A percentile compares a stretch with the other conserved stretches of the same genome.
These are phyloP conservation scores for Athelia psychrophila DNA, from an alignment of 1,284 basidiomycete species.

Conservation along the genomic window DNA sequence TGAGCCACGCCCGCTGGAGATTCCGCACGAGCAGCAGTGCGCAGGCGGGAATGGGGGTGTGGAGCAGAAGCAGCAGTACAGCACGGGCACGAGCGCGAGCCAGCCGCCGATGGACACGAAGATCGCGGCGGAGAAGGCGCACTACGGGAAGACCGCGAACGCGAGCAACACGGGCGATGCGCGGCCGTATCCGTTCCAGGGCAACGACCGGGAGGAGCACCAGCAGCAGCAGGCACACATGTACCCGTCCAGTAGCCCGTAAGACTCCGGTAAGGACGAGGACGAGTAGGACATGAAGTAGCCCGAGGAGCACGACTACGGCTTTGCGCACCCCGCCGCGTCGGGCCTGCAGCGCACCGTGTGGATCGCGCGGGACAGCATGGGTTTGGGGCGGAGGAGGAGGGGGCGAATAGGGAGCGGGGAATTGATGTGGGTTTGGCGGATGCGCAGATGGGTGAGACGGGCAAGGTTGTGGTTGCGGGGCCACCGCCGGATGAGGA, in stretches of 20 bases:
- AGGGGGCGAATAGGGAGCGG: conserved; percentile 47
- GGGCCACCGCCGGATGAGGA: conserved; percentile 36
- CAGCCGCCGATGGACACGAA: not conserved
- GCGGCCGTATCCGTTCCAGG: not conserved
- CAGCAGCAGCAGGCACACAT: not conserved
- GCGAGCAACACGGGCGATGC: not conserved
- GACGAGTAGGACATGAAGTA: conserved; percentile 18
- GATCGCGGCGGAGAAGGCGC: not conserved
- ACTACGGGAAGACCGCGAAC: too few species aligned
- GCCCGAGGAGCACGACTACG: conserved; percentile 34
- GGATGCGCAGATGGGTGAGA: conserved; percentile 63
- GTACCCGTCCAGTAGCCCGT: not conserved
- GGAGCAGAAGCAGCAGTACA: not conserved
- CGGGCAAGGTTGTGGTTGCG: conserved; percentile 63
- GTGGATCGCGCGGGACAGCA: conserved; percentile 77
- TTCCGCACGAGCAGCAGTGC: conserved; percentile 24
- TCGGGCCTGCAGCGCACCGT: conserved; percentile 71
- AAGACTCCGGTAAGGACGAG: not conserved
- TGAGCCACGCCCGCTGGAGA: too few species aligned
- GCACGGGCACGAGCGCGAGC: not conserved
- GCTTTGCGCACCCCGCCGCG: conserved; percentile 82
- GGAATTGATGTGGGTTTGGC: conserved; percentile 57
- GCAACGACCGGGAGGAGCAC: not conserved
- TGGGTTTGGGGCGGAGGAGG: conserved; percentile 69
- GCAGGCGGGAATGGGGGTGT: not conserved